Base-by-base conservation (phyloP, 306 rosid genomes). In the Cucurbita pepo region DNA sequence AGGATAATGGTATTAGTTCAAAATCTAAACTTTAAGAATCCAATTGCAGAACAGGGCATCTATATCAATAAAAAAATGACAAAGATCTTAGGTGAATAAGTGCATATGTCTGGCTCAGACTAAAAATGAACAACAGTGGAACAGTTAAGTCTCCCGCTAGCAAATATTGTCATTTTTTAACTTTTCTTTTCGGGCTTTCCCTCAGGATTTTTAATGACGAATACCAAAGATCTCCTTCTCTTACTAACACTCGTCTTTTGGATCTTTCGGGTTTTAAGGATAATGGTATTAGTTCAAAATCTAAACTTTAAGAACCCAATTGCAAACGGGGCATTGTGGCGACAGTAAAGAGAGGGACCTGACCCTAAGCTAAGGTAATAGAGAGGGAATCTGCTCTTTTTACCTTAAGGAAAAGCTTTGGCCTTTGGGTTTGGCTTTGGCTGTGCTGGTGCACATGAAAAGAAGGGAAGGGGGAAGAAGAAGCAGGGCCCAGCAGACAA, bases 401-500 rank as follows among this genome's bases (percentile, higher is more conserved):
- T 40, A 63, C 70, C 52, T 0, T 64, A 64, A 18, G 30, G 10
- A 5, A 38, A 63, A 40, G 52, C 52, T 18, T 64, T 64, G 15
- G 71, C n/a, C 71, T 64, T 40, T 64, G 43, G 41, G 43, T 58
- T 2, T 2, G 34, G 3, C 71, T 64, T 40, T 64, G 43, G 43
- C 64, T 58, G 3, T 2, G 34, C 34, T 30, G 34, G 13, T 48
- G 18, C 55, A 44, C 40, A 67, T 67, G 72, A 67, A 47, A 67
- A 67, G 72, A 67, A 67, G 72, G 55, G 72, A 66, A 30, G 34
- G 3, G 30, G 34, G 34, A 30, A 30, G 34, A 30, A 66, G 16
- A 43, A 43, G n/a, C 19, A 43, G 72, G 73, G 22, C 73, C 73
- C 73, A 67, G 4, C 13, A 67, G 73, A 48, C 73, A 67, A 67